Evolutionary conservation across 2,329 filamentous ascomycete species (phyloP).

Genomic region (Calonectria montana): DNA sequence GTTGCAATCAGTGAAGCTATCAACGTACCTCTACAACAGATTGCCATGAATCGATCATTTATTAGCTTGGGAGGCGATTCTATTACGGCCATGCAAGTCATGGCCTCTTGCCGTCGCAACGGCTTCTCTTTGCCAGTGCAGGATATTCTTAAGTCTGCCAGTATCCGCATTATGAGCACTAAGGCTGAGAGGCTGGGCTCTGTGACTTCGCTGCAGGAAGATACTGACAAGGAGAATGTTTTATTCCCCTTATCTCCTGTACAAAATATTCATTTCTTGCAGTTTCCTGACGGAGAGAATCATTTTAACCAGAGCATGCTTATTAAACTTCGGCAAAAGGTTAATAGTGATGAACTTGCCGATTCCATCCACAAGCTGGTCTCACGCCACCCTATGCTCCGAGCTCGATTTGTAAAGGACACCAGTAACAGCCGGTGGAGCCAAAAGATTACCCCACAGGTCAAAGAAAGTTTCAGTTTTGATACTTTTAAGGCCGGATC

Average conservation of each 20-base stretch:
- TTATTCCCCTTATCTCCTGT: background rate
- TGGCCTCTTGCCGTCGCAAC: background rate
- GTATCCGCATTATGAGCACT: background rate
- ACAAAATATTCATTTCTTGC: background rate
- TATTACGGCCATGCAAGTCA: conserved; percentile 4
- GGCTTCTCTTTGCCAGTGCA: background rate
- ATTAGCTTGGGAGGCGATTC: conserved; percentile 5
- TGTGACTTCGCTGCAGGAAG: background rate
- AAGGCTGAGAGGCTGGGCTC: background rate
- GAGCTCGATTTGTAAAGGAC: conserved; percentile 24
- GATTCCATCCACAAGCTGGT: conserved; percentile 25
- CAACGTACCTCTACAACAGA: background rate
- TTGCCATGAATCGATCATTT: background rate
- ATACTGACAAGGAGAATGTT: conserved; percentile 1
- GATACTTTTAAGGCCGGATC: background rate
- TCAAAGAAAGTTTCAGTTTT: conserved; percentile 24
- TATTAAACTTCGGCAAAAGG: conserved; percentile 17
- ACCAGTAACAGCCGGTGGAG: conserved; percentile 5
- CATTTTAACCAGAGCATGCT: conserved; percentile 39
- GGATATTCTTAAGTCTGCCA: background rate
- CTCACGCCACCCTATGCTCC: conserved; percentile 32
- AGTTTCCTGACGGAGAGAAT: conserved; percentile 21
- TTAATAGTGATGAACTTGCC: conserved; percentile 6
- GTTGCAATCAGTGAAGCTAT: background rate
- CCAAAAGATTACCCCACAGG: conserved; percentile 21